phyloP scores from a whole-genome alignment of 2,329 filamentous ascomycete species.

The Cadophora gregata region DNA sequence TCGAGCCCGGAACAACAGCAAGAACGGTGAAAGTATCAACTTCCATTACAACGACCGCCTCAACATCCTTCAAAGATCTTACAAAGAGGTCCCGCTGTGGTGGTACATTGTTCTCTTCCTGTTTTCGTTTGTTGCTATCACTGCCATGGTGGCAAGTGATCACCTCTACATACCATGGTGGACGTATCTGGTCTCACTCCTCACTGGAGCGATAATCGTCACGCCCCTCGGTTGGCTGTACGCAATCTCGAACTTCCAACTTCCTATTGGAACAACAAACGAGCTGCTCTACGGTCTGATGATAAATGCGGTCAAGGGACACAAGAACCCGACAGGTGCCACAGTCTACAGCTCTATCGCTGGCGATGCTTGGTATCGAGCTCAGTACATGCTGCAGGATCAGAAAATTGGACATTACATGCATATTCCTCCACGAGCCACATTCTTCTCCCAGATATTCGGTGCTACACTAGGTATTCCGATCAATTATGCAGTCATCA shows the following conservation, averaged over 20 bases:
- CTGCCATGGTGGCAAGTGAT: slow-evolving; percentile 56
- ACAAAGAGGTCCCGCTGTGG: slow-evolving; percentile 63
- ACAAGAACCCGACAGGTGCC: slow-evolving; percentile 63
- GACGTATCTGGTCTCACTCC: slow-evolving; percentile 63
- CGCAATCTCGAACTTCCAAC: slow-evolving; percentile 60
- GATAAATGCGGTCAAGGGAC: slow-evolving; percentile 56
- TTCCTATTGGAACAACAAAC: slow-evolving; percentile 63
- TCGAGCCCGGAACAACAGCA: slow-evolving; percentile 44
- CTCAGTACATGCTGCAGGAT: slow-evolving; percentile 64
- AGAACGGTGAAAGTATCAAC: slow-evolving; percentile 49
- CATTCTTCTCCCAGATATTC: slow-evolving; percentile 67
- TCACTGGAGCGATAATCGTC: slow-evolving; percentile 60
- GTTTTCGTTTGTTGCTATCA: slow-evolving; percentile 54
- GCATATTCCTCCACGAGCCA: slow-evolving; percentile 62
- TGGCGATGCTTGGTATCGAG: slow-evolving; percentile 66
- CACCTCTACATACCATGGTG: slow-evolving; percentile 64
- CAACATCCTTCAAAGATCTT: slow-evolving; percentile 62
- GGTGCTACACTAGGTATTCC: slow-evolving; percentile 64
- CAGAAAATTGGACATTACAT: slow-evolving; percentile 69
- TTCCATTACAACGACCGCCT: slow-evolving; percentile 63
- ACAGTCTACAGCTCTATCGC: slow-evolving; percentile 64
- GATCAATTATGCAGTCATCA: slow-evolving; percentile 65
- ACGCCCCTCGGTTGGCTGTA: slow-evolving; percentile 65
- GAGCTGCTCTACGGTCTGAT: slow-evolving; percentile 65
- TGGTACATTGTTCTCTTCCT: slow-evolving; percentile 61